Evolutionary conservation across 2,329 filamentous ascomycete genomes (phyloP).

Genomic region (Magnaporthiopsis incrustans): DNA sequence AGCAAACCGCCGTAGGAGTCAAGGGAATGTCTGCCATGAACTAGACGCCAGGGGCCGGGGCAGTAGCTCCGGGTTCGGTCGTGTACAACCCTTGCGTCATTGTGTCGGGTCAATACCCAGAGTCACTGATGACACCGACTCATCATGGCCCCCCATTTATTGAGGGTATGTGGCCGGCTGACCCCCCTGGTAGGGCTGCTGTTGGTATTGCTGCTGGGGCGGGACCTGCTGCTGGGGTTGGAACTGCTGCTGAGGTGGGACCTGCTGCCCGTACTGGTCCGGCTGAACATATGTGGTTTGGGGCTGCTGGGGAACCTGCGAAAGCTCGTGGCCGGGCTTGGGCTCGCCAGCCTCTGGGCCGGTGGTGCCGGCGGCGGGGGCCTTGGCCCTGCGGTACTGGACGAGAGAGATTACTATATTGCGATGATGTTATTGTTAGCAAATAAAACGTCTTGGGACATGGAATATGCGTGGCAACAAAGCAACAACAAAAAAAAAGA

Average conservation of each 20-base stretch:
- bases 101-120: neutral
- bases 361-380: neutral
- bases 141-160: neutral
- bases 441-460: neutral
- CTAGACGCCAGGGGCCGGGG: neutral
- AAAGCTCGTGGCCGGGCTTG: conserved; percentile 5
- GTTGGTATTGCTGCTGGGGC: conserved; percentile 11
- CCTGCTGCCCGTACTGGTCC: conserved; percentile 2
- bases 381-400: conserved; percentile 3
- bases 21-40: neutral
- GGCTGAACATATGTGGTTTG: neutral
- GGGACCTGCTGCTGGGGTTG: conserved; percentile 7
- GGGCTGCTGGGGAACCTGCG: neutral
- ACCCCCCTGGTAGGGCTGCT: neutral
- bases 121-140: neutral
- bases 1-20: neutral
- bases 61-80: neutral
- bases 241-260: conserved; percentile 10
- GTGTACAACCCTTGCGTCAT: neutral
- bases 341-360: conserved; percentile 3
- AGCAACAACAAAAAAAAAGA: neutral
- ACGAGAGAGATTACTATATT: conserved; percentile 5
- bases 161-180: neutral
- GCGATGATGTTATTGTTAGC: neutral
- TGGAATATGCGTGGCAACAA: too few relatives aligned